Evolutionary conservation across 495 filamentous ascomycete species (phyloP).

Genomic region (Lasiosphaeriaceae sp.): DNA sequence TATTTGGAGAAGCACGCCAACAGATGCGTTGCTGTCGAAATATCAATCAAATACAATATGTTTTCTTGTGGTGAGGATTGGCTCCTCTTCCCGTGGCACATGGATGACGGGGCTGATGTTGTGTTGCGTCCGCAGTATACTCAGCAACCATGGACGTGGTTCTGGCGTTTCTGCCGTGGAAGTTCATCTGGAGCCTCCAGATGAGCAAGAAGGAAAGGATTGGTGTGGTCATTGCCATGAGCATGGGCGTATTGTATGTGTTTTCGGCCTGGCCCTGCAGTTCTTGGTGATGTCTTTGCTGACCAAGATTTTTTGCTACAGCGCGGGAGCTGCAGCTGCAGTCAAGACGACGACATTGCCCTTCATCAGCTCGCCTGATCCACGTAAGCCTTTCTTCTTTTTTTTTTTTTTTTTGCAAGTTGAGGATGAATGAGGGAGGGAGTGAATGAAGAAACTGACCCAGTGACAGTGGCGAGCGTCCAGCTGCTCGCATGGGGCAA

Average conservation of each 20-base stretch:
- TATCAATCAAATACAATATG: slow-evolving; percentile 11
- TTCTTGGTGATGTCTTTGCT: not conserved
- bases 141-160: slow-evolving; percentile 33
- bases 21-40: slow-evolving; percentile 27
- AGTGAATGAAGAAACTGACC: too few relatives aligned
- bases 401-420: too few relatives aligned
- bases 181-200: slow-evolving; percentile 28
- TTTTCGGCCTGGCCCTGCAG: not conserved
- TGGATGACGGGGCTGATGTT: not conserved
- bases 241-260: slow-evolving; percentile 31
- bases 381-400: slow-evolving; percentile 1
- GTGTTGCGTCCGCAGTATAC: slow-evolving; percentile 15
- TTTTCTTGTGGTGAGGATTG: slow-evolving; percentile 13
- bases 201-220: slow-evolving; percentile 34
- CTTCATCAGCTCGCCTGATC: slow-evolving; percentile 3
- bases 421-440: too few relatives aligned
- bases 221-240: slow-evolving; percentile 35
- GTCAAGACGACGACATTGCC: slow-evolving; percentile 23
- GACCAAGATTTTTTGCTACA: slow-evolving; percentile 6
- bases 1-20: slow-evolving; percentile 25
- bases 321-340: slow-evolving; percentile 27
- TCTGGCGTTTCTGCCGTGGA: slow-evolving; percentile 32
- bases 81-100: not conserved
- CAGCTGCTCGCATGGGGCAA: slow-evolving; percentile 21
- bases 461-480: slow-evolving; percentile 14